A percentile compares a stretch with the other conserved stretches of the same genome.
These are phyloP conservation scores for Peronospora belbahrii DNA, from an alignment of 352 stramenopile genomes.

Conservation along the genomic window DNA sequence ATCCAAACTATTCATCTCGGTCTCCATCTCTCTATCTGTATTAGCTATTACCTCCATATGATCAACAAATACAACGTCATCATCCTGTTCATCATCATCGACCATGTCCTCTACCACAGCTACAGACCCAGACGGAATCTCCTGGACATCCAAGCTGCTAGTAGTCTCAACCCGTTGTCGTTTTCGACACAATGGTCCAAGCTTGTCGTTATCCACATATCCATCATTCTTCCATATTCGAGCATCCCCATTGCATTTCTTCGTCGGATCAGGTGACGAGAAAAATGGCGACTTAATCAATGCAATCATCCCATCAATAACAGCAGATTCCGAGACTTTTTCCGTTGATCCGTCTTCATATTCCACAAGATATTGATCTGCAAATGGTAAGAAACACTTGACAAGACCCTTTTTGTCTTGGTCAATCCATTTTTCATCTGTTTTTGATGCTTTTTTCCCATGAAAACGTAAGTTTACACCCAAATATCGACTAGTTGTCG, in stretches of 20 bases:
- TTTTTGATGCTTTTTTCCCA: conserved; percentile 4
- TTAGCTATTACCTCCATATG: conserved; percentile 5
- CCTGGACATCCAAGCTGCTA: background rate
- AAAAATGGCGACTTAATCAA: conserved; percentile 32
- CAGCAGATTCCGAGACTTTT: conserved; percentile 43
- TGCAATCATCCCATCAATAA: conserved; percentile 57
- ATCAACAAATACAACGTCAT: conserved; percentile 12
- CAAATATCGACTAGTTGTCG: conserved; percentile 42
- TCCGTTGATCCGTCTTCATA: conserved; percentile 42
- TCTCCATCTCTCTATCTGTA: conserved; percentile 5
- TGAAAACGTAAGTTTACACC: conserved; percentile 32
- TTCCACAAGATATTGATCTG: conserved; percentile 39
- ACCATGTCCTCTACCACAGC: conserved; percentile 12
- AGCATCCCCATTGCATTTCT: no score
- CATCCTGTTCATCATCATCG: conserved; percentile 6
- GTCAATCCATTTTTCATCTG: background rate
- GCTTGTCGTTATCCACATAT: conserved; percentile 4
- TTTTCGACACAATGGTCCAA: conserved; percentile 12
- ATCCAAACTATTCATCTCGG: conserved; percentile 25
- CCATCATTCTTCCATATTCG: conserved; percentile 10
- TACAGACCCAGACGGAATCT: conserved; percentile 12
- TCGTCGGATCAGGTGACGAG: conserved; percentile 13
- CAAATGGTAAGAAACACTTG: conserved; percentile 55
- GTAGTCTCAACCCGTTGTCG: conserved; percentile 13
- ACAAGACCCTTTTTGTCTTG: conserved; percentile 31